Evolutionary conservation across 805 yeast species (phyloP).

Genomic region (Saccharomycopsis synnaedendra): DNA sequence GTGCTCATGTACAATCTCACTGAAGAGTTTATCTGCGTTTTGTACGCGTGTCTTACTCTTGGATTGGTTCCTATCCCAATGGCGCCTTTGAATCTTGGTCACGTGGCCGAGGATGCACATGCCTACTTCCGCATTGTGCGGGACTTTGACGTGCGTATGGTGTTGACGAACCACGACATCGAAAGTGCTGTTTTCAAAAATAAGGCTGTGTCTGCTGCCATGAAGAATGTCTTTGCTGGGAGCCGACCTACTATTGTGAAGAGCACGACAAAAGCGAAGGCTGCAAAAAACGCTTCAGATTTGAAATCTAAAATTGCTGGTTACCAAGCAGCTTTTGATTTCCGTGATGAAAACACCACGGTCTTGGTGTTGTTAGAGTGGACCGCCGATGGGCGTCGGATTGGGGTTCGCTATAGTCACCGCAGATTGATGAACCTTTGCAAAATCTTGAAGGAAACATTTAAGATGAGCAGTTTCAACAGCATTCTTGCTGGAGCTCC

Average conservation of each 20-base stretch:
- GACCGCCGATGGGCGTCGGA: constrained; percentile 60
- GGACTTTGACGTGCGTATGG: constrained; percentile 58
- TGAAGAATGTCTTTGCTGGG: constrained; percentile 32
- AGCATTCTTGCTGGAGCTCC: constrained; percentile 82
- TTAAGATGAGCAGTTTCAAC: constrained; percentile 61
- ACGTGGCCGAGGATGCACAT: constrained; percentile 63
- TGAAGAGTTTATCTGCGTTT: constrained; percentile 75
- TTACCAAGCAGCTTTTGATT: constrained; percentile 21
- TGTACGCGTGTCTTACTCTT: constrained; percentile 76
- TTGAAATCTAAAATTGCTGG: constrained; percentile 15
- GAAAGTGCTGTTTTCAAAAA: constrained; percentile 51
- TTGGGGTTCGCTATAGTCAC: constrained; percentile 44
- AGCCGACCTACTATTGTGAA: constrained; percentile 41
- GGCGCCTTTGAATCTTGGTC: constrained; percentile 53
- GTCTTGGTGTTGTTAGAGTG: constrained; percentile 59
- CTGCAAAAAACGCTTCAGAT: constrained; percentile 18
- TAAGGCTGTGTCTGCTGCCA: constrained; percentile 48
- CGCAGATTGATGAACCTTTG: constrained; percentile 63
- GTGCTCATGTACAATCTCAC: constrained; percentile 76
- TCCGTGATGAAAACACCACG: constrained; percentile 30
- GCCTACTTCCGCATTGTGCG: constrained; percentile 54
- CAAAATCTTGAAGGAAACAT: constrained; percentile 84
- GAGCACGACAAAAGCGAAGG: constrained; percentile 52
- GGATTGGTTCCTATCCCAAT: constrained; percentile 75
- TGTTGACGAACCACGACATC: constrained; percentile 70